These are phyloP conservation scores for Termitomyces bulborhizus DNA, from an alignment of 768 basidiomycete species.

Conservation along the genomic window DNA sequence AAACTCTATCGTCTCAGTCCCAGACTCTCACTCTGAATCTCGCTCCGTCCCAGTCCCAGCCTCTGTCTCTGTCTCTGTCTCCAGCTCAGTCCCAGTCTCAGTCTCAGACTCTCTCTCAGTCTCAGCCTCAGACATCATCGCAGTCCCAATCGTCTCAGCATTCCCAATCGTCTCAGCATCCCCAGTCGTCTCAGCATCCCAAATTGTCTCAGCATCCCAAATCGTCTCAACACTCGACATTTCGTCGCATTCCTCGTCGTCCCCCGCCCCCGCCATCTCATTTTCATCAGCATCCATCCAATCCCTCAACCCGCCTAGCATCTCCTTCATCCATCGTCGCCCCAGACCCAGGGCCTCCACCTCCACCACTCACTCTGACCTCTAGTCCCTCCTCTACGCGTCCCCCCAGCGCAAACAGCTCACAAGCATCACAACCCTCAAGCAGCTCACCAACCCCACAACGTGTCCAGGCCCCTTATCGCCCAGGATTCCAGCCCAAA, in stretches of 20 bases:
- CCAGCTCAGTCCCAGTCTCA: slow-evolving; percentile 1
- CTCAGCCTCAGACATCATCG: neutral
- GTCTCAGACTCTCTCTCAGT: neutral
- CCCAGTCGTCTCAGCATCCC: neutral
- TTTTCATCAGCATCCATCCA: neutral
- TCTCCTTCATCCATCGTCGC: neutral
- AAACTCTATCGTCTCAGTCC: slow-evolving; percentile 20
- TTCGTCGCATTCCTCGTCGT: slow-evolving; percentile 41
- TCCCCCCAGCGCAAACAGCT: neutral
- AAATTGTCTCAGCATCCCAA: neutral
- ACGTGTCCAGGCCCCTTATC: slow-evolving; percentile 56
- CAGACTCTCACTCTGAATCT: neutral
- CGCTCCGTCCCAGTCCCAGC: neutral
- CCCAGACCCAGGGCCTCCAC: neutral
- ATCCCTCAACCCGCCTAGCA: neutral
- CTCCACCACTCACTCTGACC: neutral
- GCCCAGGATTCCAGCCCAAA: slow-evolving; percentile 89
- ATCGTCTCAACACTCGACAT: slow-evolving; percentile 32
- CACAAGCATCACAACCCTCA: neutral
- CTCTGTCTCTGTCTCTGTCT: neutral
- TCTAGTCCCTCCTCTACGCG: neutral
- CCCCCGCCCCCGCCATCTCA: slow-evolving; percentile 20
- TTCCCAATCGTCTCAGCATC: slow-evolving; percentile 14
- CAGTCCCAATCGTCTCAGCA: neutral
- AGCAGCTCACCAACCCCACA: neutral